Evolutionary conservation across 1,284 basidiomycete genomes (phyloP).

Genomic region (Cutaneotrichosporon sp.): DNA sequence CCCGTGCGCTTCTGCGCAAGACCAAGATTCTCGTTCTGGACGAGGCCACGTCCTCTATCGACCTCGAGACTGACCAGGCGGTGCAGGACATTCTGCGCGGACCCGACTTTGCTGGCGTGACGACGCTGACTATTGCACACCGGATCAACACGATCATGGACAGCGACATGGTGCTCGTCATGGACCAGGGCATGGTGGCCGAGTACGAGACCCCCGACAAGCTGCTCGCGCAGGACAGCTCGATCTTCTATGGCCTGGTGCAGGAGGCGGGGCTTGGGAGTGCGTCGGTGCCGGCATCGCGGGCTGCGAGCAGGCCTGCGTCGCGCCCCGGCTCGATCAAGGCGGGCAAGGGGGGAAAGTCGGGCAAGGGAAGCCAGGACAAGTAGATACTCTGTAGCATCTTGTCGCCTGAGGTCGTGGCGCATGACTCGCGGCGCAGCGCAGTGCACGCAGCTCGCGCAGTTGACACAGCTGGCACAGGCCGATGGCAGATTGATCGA

Average conservation of each 20-base stretch:
- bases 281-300: neutral
- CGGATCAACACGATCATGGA: constrained; percentile 87
- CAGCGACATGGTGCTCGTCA: constrained; percentile 75
- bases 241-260: constrained; percentile 26
- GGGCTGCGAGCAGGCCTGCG: neutral
- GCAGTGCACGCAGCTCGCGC: no score
- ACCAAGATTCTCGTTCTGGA: constrained; percentile 84
- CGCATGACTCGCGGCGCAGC: no score
- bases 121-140: constrained; percentile 75
- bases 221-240: constrained; percentile 53
- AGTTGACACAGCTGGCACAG: no score
- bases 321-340: neutral
- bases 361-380: no score
- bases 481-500: no score
- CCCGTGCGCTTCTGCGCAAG: constrained; percentile 69
- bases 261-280: constrained; percentile 27
- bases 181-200: constrained; percentile 67
- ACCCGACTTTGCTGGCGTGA: constrained; percentile 55
- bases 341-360: neutral
- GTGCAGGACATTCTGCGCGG: constrained; percentile 47
- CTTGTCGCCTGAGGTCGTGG: no score
- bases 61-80: constrained; percentile 80
- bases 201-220: constrained; percentile 68
- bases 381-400: no score
- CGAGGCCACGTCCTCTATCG: constrained; percentile 61